These are phyloP conservation scores for Geotrichum phurueaensis DNA, from an alignment of 1,139 yeast genomes.

Conservation along the genomic window DNA sequence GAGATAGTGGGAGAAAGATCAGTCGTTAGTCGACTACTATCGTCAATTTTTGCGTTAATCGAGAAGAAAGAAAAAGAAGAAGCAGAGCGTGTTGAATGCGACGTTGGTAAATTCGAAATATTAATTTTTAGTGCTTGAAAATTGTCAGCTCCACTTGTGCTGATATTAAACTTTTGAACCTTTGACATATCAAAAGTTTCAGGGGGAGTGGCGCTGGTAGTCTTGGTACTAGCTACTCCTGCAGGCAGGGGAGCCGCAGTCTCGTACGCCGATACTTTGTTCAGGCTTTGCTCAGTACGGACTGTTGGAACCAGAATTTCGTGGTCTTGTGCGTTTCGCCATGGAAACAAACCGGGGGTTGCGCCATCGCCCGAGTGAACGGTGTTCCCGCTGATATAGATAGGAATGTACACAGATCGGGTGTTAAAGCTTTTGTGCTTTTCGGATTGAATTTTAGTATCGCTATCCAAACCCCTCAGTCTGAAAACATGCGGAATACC, in stretches of 20 bases:
- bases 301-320: background rate
- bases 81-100: too few species aligned
- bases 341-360: background rate
- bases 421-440: background rate
- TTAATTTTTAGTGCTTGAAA: background rate
- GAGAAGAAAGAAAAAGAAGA: too few species aligned
- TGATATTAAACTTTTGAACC: background rate
- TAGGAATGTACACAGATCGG: background rate
- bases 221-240: background rate
- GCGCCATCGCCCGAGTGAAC: background rate
- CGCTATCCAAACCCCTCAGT: background rate
- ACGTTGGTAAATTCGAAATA: background rate
- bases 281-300: background rate
- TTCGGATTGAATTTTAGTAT: background rate
- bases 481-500: slow-evolving; percentile 8
- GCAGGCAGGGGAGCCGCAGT: background rate
- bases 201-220: background rate
- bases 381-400: background rate
- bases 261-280: background rate
- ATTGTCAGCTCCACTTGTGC: background rate
- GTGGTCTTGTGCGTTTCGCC: background rate
- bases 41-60: too few species aligned
- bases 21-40: too few species aligned
- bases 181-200: background rate
- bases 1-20: too few species aligned